Evolutionary conservation across 148 eudicot genomes (phyloP).

Genomic region (Rhododendron griersonianum): DNA sequence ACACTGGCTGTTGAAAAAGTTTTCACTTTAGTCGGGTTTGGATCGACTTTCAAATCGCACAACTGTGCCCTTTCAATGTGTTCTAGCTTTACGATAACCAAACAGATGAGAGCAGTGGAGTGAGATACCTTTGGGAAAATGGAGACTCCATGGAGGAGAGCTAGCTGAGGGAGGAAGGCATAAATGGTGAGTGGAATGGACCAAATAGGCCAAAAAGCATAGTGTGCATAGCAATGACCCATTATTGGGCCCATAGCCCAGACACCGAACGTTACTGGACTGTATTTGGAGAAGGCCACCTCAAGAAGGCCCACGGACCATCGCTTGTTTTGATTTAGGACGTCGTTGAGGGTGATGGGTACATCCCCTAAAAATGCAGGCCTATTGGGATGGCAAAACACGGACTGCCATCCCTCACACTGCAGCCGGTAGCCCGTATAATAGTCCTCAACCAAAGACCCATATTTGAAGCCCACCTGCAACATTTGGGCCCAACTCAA

Average conservation of each 20-base stretch:
- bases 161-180: constrained; percentile 57
- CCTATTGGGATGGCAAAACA: constrained; percentile 48
- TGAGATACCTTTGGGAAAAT: constrained; percentile 48
- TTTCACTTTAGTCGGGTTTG: background rate
- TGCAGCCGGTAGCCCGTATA: constrained; percentile 43
- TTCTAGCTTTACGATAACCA: background rate
- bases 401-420: constrained; percentile 58
- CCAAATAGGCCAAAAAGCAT: constrained; percentile 31
- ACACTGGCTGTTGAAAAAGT: no score
- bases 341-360: constrained; percentile 40
- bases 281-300: constrained; percentile 37
- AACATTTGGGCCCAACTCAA: no score
- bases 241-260: constrained; percentile 33
- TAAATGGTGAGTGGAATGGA: constrained; percentile 46
- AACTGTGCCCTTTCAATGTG: background rate
- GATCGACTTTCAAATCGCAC: background rate
- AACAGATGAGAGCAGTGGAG: no score
- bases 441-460: constrained; percentile 58
- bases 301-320: constrained; percentile 58
- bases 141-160: constrained; percentile 49
- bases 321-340: constrained; percentile 42
- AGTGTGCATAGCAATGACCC: constrained; percentile 38
- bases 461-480: no score
- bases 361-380: constrained; percentile 55
- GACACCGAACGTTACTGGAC: constrained; percentile 38